Base-by-base conservation (phyloP, 495 filamentous ascomycete genomes). In the Podospora fimiseda region DNA sequence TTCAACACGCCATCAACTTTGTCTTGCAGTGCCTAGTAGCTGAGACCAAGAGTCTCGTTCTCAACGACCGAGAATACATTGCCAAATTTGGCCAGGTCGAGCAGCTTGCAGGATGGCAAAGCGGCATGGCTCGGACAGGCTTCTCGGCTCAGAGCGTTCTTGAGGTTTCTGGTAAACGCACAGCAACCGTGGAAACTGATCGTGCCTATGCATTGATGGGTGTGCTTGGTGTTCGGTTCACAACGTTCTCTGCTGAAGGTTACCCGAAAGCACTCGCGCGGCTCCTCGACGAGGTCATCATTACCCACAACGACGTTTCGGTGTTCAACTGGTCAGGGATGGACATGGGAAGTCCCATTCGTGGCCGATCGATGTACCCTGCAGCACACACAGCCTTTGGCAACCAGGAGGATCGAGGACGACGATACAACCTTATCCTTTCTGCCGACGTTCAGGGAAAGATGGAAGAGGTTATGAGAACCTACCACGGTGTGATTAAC, bases 321-420 rank as follows among this genome's bases (percentile, higher is more conserved):
- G 61, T 70, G 47, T 72, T 72, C 57, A 72, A 70, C 57, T 72
- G 70, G 70, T 60, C 61, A 6, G 68, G 70, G 5, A 69, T 64
- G 51, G 58, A 67, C 9, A 57, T 62, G 45, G 68, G 70, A 0
- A 72, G 66, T 16, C 60, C 63, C 1, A 60, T 70, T 6, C 58
- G 67, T 14, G 69, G 69, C 8, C 56, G 69, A 20, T 69, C 67
- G 0, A 50, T 72, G 46, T 72, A 70, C 46, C 69, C 69, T 18
- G 65, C 60, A n/a, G 58, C 59, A 4, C 64, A 61, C 16, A 55
- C 50, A 39, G 67, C 66, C 5, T 70, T 59, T 50, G 57, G 59
- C 7, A 56, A 58, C 15, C 48, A 51, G 0, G 47, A 50, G 9
- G 62, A 62, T 33, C 53, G 51, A 19, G 58, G 65, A 18, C 57